Base-by-base conservation (phyloP, 2,329 filamentous ascomycete genomes). In the Thermothelomyces thermophilus region DNA sequence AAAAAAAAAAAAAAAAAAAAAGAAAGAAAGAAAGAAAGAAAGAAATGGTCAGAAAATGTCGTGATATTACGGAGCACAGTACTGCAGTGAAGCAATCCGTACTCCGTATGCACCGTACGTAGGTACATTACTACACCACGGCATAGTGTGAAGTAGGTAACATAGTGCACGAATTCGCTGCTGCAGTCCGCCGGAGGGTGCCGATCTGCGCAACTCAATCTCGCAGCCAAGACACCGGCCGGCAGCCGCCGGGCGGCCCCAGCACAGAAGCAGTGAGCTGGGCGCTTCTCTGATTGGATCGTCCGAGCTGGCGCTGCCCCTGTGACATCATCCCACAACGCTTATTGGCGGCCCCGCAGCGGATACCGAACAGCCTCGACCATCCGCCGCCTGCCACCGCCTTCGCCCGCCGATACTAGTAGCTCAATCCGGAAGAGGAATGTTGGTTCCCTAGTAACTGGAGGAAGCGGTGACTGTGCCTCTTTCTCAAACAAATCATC, bases 251-350 rank as follows among this genome's bases (percentile, higher is more conserved):
- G 19, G 24, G 39, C 43, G 42, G 16, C 33, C 16, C 33, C 8
- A 35, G 33, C 16, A 16, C 33, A 6, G 14, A 14, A n/a, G 13
- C 33, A 11, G 13, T 5, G 11, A n/a, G 13, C 13, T 37, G 10
- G 2, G 1, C 8, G 11, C 16, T 13, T 13, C 9, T 3, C 30
- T 41, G 40, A 52, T 56, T 56, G 51, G 51, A 11, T n/a, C 8
- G 24, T 13, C 13, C 7, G 11, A 2, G 19, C 45, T 24, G 16
- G 30, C 13, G 28, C 30, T 56, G 52, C 45, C 57, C 56, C 57
- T 59, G 56, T 59, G 57, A 59, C 56, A 59, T 58, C 57, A 59
- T 51, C 2, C 28, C 24, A 30, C 48, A 39, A 51, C 45, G 52
- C 20, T 44, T 47, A 59, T 59, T 58, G 56, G 56, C 37, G 37